These are phyloP conservation scores for Fusarium fujikuroi DNA, from an alignment of 2,329 filamentous ascomycete species.

Conservation along the genomic window DNA sequence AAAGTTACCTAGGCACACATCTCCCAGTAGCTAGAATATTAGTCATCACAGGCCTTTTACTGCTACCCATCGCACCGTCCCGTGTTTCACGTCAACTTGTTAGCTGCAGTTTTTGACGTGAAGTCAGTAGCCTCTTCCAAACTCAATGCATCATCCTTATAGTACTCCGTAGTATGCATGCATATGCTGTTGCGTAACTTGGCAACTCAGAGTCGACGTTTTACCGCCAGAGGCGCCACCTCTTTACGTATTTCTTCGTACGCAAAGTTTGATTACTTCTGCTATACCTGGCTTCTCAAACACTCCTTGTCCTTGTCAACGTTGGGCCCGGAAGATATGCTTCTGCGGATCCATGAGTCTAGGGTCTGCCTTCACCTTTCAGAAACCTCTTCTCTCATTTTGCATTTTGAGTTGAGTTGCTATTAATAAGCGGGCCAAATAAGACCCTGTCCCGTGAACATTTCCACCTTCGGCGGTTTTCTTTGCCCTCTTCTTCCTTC, in stretches of 20 bases:
- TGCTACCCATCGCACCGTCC: constrained; percentile 5
- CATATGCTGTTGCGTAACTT: neutral
- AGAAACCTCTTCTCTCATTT: neutral
- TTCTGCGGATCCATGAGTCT: constrained; percentile 22
- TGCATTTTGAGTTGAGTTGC: neutral
- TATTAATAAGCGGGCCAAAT: neutral
- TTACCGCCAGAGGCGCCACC: neutral
- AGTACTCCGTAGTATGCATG: neutral
- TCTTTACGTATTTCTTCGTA: neutral
- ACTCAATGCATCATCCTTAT: constrained; percentile 10
- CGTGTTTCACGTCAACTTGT: neutral
- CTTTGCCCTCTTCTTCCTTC: neutral
- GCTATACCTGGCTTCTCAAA: constrained; percentile 3
- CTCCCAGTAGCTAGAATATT: neutral
- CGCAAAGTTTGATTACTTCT: neutral
- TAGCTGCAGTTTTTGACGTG: neutral
- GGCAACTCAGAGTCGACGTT: neutral
- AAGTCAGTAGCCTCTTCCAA: constrained; percentile 8
- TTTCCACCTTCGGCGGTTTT: neutral
- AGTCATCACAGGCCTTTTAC: neutral
- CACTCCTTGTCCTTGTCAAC: constrained; percentile 6
- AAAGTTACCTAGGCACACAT: neutral
- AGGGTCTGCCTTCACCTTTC: neutral
- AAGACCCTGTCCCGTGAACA: constrained; percentile 3
- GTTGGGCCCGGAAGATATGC: neutral